phyloP scores from a whole-genome alignment of 495 filamentous ascomycete genomes.

The Penicillium longicatenatum region DNA sequence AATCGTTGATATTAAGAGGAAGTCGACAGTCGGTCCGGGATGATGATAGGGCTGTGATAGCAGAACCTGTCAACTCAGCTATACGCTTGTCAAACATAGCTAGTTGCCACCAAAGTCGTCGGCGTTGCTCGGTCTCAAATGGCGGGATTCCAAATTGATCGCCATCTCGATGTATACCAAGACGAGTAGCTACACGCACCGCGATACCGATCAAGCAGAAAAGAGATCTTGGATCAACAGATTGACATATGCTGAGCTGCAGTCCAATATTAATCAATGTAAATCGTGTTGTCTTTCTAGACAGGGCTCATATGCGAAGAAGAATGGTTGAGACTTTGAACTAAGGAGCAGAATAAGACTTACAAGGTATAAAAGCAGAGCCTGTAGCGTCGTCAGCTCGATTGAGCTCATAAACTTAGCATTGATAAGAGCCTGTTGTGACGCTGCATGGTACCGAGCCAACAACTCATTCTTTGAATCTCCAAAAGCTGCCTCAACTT shows the following conservation, averaged over 20 bases:
- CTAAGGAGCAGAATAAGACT: neutral
- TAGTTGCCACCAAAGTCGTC: constrained; percentile 74
- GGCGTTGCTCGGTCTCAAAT: constrained; percentile 68
- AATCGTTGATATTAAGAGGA: constrained; percentile 43
- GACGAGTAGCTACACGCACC: constrained; percentile 66
- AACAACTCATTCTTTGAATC: constrained; percentile 38
- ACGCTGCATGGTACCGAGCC: constrained; percentile 63
- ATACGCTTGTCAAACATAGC: constrained; percentile 64
- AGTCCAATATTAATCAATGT: neutral
- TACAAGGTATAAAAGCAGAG: constrained; percentile 65
- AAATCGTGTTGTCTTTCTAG: neutral
- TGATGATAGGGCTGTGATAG: constrained; percentile 55
- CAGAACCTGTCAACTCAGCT: constrained; percentile 64
- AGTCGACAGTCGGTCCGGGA: constrained; percentile 29
- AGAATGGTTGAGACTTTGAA: neutral
- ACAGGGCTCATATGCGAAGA: neutral
- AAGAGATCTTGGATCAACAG: constrained; percentile 54
- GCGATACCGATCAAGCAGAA: constrained; percentile 64
- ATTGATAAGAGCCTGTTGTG: constrained; percentile 68
- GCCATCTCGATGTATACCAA: constrained; percentile 57
- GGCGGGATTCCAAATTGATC: constrained; percentile 59
- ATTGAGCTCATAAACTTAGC: constrained; percentile 67
- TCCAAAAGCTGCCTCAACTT: constrained; percentile 19
- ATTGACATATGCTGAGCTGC: constrained; percentile 47
- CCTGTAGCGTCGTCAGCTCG: constrained; percentile 68